Evolutionary conservation across 1,284 basidiomycete species (phyloP).

Genomic region (Marasmius oreades): DNA sequence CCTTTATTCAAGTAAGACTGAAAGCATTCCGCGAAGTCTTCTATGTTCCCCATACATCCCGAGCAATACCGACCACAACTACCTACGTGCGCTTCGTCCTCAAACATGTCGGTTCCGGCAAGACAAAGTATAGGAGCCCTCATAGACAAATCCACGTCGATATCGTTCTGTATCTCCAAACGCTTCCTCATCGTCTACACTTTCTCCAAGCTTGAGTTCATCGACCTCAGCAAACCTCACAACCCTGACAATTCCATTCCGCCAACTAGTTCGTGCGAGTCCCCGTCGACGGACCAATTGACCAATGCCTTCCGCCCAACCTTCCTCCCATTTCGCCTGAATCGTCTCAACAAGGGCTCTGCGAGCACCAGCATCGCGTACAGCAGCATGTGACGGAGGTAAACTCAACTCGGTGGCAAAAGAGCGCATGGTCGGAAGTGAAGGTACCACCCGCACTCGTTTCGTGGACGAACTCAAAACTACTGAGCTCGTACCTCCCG

Average conservation of each 20-base stretch:
- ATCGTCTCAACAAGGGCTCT: constrained; percentile 25
- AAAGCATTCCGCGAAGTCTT: too few species aligned
- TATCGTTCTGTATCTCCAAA: constrained; percentile 19
- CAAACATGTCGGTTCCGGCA: constrained; percentile 27
- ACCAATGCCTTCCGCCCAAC: constrained; percentile 56
- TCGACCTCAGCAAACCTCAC: constrained; percentile 35
- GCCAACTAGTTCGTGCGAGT: constrained; percentile 42
- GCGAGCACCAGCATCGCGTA: constrained; percentile 18
- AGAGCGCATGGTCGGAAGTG: constrained; percentile 34
- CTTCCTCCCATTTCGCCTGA: constrained; percentile 48
- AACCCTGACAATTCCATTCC: constrained; percentile 38
- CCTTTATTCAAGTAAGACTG: too few species aligned
- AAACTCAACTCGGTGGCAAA: constrained; percentile 34
- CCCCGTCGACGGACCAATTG: constrained; percentile 39
- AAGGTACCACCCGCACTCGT: constrained; percentile 42
- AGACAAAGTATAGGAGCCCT: constrained; percentile 45
- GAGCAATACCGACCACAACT: background rate
- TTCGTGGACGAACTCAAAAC: constrained; percentile 1
- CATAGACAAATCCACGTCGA: constrained; percentile 25
- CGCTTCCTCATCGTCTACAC: constrained; percentile 25
- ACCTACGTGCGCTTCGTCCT: background rate
- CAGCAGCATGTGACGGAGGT: background rate
- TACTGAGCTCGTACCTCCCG: background rate
- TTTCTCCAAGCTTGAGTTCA: background rate
- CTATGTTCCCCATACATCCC: background rate